Evolutionary conservation across 306 rosid species (phyloP), one percentile per base, ranked within the genome.

Genomic region (Prinsepia uniflora): DNA sequence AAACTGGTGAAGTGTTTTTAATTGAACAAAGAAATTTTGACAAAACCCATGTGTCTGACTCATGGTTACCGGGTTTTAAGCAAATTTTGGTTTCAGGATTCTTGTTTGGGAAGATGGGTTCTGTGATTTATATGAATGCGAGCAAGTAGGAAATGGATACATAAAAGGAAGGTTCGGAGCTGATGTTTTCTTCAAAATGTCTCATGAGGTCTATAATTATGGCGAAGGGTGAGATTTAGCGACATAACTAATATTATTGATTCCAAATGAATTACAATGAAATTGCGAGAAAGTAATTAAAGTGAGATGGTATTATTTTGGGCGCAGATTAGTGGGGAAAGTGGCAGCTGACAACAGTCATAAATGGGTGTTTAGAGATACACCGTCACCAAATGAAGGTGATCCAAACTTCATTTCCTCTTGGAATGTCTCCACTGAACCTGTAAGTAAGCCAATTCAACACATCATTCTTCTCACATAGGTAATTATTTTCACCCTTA

Each of bases 101-200:
- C 88, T 94, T 55, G 99, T 91, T 50, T 91, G 97, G 97, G 97
- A 91, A 84, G 99, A 94, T 81, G 99, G 99, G 13, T 91, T 83
- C 63, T 94, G 97, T 79, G 97, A 94, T 80, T 86, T 87, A 54
- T 67, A 76, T 43, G 96, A 89, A 86, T 89, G 99, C 45, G 89
- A 89, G 75, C 85, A 75, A 63, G 84, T 86, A 39, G 83, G 79
- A 42, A 81, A 63, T 78, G 88, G 86, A 60, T 82, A 62, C 81
- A 63, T 80, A 36, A 76, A 75, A 50, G 84, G 75, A 44, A 81
- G 81, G 78, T 94, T 94, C 84, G 97, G 96, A 68, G 88, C 90
- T 76, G 90, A 89, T 45, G 75, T 89, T 50, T 94, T 91, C 86
- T 94, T 91, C 95, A 94, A 91, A 82, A 91, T 94, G 99, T 89